These are phyloP conservation scores for Heliosperma pusillum DNA, from an alignment of 148 eudicot genomes.

Conservation along the genomic window DNA sequence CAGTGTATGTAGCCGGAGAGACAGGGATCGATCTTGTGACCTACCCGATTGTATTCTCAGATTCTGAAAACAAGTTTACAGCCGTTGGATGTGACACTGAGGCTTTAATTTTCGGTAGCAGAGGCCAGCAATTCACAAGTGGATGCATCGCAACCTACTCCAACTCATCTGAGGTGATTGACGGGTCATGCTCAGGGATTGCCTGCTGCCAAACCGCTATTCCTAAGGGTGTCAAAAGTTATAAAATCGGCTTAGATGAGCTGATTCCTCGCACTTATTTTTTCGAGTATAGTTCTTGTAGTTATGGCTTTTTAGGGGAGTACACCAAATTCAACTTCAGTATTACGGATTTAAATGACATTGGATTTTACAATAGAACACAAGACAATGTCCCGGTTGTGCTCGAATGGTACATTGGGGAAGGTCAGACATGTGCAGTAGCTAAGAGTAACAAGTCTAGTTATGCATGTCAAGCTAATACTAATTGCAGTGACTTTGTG, in stretches of 20 bases:
- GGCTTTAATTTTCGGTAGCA: neutral
- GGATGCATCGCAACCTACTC: slow-evolving; percentile 38
- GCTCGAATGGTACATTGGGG: slow-evolving; percentile 31
- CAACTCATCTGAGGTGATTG: slow-evolving; percentile 27
- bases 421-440: slow-evolving; percentile 14
- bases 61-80: slow-evolving; percentile 34
- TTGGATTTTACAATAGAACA: slow-evolving; percentile 7
- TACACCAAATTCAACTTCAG: slow-evolving; percentile 27
- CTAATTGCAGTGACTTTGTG: slow-evolving; percentile 18
- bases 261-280: neutral
- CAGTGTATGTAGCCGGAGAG: neutral
- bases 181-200: slow-evolving; percentile 40
- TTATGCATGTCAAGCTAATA: slow-evolving; percentile 25
- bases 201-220: slow-evolving; percentile 55
- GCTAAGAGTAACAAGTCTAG: neutral
- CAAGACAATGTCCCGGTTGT: slow-evolving; percentile 21
- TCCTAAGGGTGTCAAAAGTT: slow-evolving; percentile 31
- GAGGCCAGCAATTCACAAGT: slow-evolving; percentile 7
- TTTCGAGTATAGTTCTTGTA: slow-evolving; percentile 36
- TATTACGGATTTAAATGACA: slow-evolving; percentile 36
- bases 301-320: slow-evolving; percentile 48
- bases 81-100: slow-evolving; percentile 40
- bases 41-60: slow-evolving; percentile 17
- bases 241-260: neutral
- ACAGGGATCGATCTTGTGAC: neutral